Percentiles rank a stretch among this genome's conserved stretches.
These are phyloP conservation scores for Phoenix dactylifera DNA, from an alignment of 176 grass and related monocot genomes.

Conservation along the genomic window DNA sequence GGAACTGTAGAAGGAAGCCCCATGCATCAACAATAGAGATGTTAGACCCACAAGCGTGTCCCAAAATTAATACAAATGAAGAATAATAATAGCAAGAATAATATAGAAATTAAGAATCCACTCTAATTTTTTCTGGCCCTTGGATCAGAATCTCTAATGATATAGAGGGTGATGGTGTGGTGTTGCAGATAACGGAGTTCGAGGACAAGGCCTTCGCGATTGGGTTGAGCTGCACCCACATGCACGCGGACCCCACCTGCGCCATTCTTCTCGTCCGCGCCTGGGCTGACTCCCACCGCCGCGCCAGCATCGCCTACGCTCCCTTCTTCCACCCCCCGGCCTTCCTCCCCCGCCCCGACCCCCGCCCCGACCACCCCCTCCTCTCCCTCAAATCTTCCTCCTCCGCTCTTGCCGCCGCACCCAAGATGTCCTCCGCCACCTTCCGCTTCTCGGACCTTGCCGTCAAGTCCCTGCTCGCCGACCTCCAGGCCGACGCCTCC, in stretches of 20 bases:
- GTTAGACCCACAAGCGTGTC: too few species aligned
- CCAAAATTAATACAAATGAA: too few species aligned
- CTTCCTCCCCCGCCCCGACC: constrained; percentile 11
- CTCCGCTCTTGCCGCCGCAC: neutral
- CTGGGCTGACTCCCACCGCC: constrained; percentile 68
- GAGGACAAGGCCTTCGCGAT: constrained; percentile 57
- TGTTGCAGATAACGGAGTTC: constrained; percentile 71
- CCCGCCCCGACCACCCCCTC: constrained; percentile 7
- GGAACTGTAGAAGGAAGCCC: too few species aligned
- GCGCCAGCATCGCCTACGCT: constrained; percentile 25
- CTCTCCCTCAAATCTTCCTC: constrained; percentile 34
- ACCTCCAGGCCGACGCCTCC: constrained; percentile 26
- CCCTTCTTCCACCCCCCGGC: constrained; percentile 65
- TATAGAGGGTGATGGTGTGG: too few species aligned
- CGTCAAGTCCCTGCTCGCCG: constrained; percentile 24
- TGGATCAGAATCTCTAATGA: too few species aligned
- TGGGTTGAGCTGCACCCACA: constrained; percentile 63
- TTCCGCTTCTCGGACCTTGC: constrained; percentile 51
- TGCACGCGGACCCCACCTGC: constrained; percentile 69
- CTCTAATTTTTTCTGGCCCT: too few species aligned
- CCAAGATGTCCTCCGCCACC: constrained; percentile 51
- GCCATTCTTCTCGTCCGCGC: constrained; percentile 44
- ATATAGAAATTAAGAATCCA: too few species aligned
- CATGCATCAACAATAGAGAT: too few species aligned
- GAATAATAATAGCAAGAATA: too few species aligned